Base-by-base conservation (phyloP, 2,329 filamentous ascomycete genomes). In the Phyllosticta capitalensis region DNA sequence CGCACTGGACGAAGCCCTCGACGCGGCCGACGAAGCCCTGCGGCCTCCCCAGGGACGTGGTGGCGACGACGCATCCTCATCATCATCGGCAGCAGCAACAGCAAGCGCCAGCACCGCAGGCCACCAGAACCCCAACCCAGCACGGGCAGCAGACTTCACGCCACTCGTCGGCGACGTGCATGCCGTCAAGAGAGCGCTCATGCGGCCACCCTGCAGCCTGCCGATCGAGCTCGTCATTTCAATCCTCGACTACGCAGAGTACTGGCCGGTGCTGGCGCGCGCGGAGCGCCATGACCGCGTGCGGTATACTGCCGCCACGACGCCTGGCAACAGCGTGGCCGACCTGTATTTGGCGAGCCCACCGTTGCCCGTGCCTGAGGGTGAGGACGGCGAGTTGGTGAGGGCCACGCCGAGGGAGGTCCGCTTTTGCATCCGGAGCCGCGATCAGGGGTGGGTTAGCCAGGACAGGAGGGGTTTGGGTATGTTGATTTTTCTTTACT, bases 391-490 rank as follows among this genome's bases (percentile, higher is more conserved):
- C 49, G 17, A 58, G 20, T 4, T 26, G 24, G 24, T 26, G 33
- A 38, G 33, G 33, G 33, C 33, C 33, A 67, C 65, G 19, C 55
- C 67, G 19, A 67, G 66, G 56, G 62, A 64, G 4, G 60, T 72
- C 6, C 60, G 65, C 2, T 71, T 70, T 50, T 52, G 62, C 1
- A 54, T 71, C 10, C 55, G 20, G 14, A 69, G 67, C 52, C 56
- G 53, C 5, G 70, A 72, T 55, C 70, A 72, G 54, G 70, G 70
- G 3, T 72, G 70, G 70, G 68, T 68, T 2, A 67, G 63, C 7
- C 52, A 56, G 10, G 57, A 48, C 1, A 38, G 21, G 19, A 48
- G 24, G 19, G 30, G 57, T 33, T 55, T 33, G 12, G 52, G 38
- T 54, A 38, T 30, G 9, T 5, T n/a, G 9, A 19, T 49, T 5